Percentiles rank a stretch among this genome's conserved stretches.
phyloP scores from a whole-genome alignment of 106 monocot species.

The Dendrobium chrysotoxum region DNA sequence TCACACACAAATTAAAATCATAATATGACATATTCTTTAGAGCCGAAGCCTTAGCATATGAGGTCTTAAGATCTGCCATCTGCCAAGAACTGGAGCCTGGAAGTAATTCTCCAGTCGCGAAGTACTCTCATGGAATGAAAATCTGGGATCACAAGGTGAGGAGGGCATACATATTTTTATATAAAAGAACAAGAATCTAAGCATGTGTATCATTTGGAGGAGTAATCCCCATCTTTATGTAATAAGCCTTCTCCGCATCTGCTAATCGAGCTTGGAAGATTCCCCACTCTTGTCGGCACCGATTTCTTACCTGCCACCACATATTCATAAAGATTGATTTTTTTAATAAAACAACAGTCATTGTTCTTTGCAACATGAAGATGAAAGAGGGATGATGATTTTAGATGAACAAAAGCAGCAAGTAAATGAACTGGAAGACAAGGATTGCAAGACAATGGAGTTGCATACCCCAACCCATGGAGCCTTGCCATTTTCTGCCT shows the following conservation, averaged over 20 bases:
- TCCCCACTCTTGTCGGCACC: conserved; percentile 27
- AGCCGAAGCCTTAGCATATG: too few species aligned
- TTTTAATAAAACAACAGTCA: not conserved
- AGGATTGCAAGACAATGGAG: not conserved
- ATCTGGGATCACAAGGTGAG: too few species aligned
- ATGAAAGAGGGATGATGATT: not conserved
- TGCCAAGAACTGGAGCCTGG: too few species aligned
- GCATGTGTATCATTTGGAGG: conserved; percentile 24
- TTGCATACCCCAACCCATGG: conserved; percentile 7
- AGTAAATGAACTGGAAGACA: not conserved
- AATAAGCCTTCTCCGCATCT: conserved; percentile 45
- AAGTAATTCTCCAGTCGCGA: too few species aligned
- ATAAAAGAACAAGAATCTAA: conserved; percentile 8
- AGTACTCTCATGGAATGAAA: too few species aligned
- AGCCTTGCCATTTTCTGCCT: conserved; percentile 4
- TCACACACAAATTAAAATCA: too few species aligned
- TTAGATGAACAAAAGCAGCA: not conserved
- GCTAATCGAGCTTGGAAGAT: conserved; percentile 40
- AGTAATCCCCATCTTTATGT: conserved; percentile 28
- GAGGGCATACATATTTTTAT: too few species aligned
- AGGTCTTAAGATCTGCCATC: too few species aligned
- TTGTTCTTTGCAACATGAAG: not conserved
- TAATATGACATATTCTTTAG: too few species aligned
- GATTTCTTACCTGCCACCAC: conserved; percentile 33
- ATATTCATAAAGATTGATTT: not conserved